Base-by-base conservation (phyloP, 2,329 filamentous ascomycete species). In the Sporothrix dimorphospora region DNA sequence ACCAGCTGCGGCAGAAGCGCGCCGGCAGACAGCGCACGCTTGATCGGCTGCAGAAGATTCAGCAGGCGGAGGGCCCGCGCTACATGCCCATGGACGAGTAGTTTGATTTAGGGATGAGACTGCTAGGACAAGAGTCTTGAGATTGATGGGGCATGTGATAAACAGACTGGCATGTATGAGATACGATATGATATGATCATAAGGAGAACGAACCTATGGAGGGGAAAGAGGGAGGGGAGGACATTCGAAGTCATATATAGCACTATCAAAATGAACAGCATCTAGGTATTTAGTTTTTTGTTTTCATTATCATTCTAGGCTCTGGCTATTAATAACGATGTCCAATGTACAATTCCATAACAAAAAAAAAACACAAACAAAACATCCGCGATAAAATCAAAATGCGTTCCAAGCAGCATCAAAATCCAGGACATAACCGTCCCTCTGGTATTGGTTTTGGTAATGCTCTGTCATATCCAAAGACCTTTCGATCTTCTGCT, bases 1-100 rank as follows among this genome's bases (percentile, higher is more conserved):
- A 81, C 38, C 83, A 83, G 38, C 78, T 91, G 71, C 88, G 85
- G 79, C 82, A 84, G 72, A 88, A 86, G 79, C 81, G 84, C 74
- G 83, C 83, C n/a, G 85, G 82, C 73, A 73, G 76, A 14, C 71
- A 74, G 57, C 72, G 74, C 19, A 75, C 74, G 24, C 72, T 77
- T 21, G 72, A 73, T 27, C 73, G 74, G 3, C 75, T 80, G 27
- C 63, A 75, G 38, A 75, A 73, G 14, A 77, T 79, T 38, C 76
- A 80, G 6, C 83, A 87, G 68, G 84, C 88, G 72, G 86, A 87
- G 11, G 76, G 76, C 11, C 73, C 75, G 8, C 75, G 74, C 5
- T 75, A 75, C 57, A 75, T 76, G 72, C 53, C 68, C 1, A 75
- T 77, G 73, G 75, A 76, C 14, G 59, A 72, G n/a, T 71, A 51